phyloP scores from a whole-genome alignment of 2,329 filamentous ascomycete species.

The Acrocalymma vagum region DNA sequence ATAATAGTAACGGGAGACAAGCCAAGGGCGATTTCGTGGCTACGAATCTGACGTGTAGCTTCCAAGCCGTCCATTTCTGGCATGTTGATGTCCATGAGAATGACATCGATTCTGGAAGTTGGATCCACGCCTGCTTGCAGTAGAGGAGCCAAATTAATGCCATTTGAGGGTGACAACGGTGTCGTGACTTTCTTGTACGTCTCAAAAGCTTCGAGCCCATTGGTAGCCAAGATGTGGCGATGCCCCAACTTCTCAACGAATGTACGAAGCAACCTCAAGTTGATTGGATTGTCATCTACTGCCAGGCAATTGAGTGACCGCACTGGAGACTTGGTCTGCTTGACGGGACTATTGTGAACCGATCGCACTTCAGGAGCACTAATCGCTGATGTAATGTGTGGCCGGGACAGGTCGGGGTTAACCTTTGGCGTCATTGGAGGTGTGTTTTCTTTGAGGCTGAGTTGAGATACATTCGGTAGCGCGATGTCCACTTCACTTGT shows the following conservation, averaged over 20 bases:
- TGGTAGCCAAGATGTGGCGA: slow-evolving; percentile 39
- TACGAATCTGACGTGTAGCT: slow-evolving; percentile 50
- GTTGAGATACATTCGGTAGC: slow-evolving; percentile 26
- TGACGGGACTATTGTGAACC: slow-evolving; percentile 19
- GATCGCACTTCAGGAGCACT: slow-evolving; percentile 43
- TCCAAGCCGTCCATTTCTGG: slow-evolving; percentile 51
- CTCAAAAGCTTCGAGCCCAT: slow-evolving; percentile 48
- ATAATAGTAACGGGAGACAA: slow-evolving; percentile 57
- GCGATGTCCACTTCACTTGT: slow-evolving; percentile 17
- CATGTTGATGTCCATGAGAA: slow-evolving; percentile 50
- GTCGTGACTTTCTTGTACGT: slow-evolving; percentile 31
- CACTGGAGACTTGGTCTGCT: slow-evolving; percentile 25
- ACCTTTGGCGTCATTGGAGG: no score
- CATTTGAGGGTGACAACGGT: slow-evolving; percentile 7
- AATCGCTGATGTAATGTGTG: slow-evolving; percentile 33
- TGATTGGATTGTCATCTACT: slow-evolving; percentile 52
- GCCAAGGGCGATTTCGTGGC: slow-evolving; percentile 55
- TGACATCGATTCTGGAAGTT: slow-evolving; percentile 33
- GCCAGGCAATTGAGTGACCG: slow-evolving; percentile 42
- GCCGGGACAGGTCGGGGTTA: slow-evolving; percentile 25
- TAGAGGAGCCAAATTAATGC: slow-evolving; percentile 7
- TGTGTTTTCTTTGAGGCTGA: slow-evolving; percentile 37
- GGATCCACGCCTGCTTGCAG: slow-evolving; percentile 7
- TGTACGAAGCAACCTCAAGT: slow-evolving; percentile 45
- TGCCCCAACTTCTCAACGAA: slow-evolving; percentile 47